These are phyloP conservation scores for Claviceps digitariae DNA, from an alignment of 2,329 filamentous ascomycete genomes.

Conservation along the genomic window DNA sequence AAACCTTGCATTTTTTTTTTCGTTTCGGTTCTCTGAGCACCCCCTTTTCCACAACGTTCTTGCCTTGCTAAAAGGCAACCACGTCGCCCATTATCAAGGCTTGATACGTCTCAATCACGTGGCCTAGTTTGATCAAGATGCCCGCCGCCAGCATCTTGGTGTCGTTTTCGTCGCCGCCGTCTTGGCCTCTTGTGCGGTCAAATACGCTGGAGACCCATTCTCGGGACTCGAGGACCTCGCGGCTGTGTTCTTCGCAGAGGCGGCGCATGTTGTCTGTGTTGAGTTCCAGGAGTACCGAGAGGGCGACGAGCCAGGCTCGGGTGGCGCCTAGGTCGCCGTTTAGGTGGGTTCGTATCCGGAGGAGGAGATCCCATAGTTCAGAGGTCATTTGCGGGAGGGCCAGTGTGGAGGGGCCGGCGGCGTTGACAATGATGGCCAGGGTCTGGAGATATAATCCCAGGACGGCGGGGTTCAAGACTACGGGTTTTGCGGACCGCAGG, in stretches of 20 bases:
- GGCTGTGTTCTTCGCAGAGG: slow-evolving; percentile 60
- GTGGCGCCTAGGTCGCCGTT: slow-evolving; percentile 53
- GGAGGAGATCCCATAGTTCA: slow-evolving; percentile 73
- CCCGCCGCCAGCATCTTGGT: slow-evolving; percentile 68
- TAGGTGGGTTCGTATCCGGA: slow-evolving; percentile 48
- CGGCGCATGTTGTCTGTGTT: slow-evolving; percentile 59
- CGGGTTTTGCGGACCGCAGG: slow-evolving; percentile 34
- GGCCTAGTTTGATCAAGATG: slow-evolving; percentile 62
- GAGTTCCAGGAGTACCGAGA: slow-evolving; percentile 70
- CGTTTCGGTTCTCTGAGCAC: background rate
- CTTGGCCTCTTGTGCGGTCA: slow-evolving; percentile 38
- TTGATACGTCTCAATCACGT: slow-evolving; percentile 73
- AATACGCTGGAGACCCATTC: slow-evolving; percentile 77
- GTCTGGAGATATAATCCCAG: slow-evolving; percentile 77
- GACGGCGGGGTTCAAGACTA: slow-evolving; percentile 62
- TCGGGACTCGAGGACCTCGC: slow-evolving; percentile 70
- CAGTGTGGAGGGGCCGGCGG: slow-evolving; percentile 66
- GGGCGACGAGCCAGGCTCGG: slow-evolving; percentile 62
- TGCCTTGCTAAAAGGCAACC: slow-evolving; percentile 24
- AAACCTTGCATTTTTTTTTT: too few species aligned
- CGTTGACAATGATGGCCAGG: slow-evolving; percentile 67
- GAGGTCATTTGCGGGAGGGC: slow-evolving; percentile 66
- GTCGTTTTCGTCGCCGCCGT: slow-evolving; percentile 57
- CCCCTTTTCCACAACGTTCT: background rate
- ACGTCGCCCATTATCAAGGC: slow-evolving; percentile 60